phyloP scores from a whole-genome alignment of 1,284 basidiomycete species.

The Vanrija humicola region DNA sequence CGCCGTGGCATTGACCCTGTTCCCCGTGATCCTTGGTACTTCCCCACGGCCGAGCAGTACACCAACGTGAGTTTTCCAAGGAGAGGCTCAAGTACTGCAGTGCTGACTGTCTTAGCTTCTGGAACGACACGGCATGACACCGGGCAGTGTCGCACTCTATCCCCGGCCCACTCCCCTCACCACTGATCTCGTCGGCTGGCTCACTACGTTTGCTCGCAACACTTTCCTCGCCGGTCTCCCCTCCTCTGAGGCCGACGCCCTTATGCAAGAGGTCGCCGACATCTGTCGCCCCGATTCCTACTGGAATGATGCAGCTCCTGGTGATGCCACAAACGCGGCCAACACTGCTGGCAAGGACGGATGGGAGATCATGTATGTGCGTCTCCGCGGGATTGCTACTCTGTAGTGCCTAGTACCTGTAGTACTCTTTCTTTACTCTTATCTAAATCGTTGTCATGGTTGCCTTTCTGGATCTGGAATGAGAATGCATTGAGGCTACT shows the following conservation, averaged over 20 bases:
- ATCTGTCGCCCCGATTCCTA: conserved; percentile 58
- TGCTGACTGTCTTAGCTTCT: conserved; percentile 54
- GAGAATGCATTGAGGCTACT: neutral
- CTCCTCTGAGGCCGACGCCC: conserved; percentile 57
- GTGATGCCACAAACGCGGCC: conserved; percentile 14
- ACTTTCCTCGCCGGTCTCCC: conserved; percentile 57
- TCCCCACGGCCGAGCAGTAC: conserved; percentile 68
- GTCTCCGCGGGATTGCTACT: conserved; percentile 58
- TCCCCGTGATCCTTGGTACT: conserved; percentile 73
- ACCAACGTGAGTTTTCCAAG: conserved; percentile 50
- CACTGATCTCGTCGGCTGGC: conserved; percentile 63
- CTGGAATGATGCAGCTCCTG: conserved; percentile 40
- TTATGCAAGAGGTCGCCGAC: conserved; percentile 64
- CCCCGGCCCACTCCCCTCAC: conserved; percentile 66
- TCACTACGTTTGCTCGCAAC: conserved; percentile 62
- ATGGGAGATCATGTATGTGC: conserved; percentile 69
- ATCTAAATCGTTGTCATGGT: too few relatives aligned
- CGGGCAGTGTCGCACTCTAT: conserved; percentile 58
- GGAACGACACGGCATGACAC: conserved; percentile 56
- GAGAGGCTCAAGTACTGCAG: neutral
- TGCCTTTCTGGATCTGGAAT: neutral
- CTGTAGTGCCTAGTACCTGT: neutral
- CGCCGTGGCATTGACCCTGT: conserved; percentile 60
- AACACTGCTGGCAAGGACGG: conserved; percentile 47
- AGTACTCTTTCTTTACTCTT: too few relatives aligned